phyloP scores from a whole-genome alignment of 2,329 filamentous ascomycete species.

The Thelonectria rubi region DNA sequence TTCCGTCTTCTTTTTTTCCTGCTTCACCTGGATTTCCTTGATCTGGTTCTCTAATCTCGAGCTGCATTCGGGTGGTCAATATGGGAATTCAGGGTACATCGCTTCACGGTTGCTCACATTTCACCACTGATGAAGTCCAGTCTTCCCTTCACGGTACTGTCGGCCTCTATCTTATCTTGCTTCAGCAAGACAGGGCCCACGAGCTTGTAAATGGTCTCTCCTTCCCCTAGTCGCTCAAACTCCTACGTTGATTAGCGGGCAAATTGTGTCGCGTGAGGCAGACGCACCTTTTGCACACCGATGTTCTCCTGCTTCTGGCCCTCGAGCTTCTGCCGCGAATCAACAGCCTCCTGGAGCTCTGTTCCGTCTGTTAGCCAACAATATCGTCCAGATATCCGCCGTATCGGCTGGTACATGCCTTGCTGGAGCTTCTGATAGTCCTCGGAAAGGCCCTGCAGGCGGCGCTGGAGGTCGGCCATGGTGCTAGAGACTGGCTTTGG shows the following conservation, averaged over 20 bases:
- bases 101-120: slow-evolving; percentile 69
- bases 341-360: slow-evolving; percentile 83
- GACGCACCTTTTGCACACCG: slow-evolving; percentile 78
- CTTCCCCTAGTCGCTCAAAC: slow-evolving; percentile 80
- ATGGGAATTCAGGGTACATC: neutral
- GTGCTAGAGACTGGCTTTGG: neutral
- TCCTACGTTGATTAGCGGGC: slow-evolving; percentile 63
- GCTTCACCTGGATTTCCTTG: slow-evolving; percentile 63
- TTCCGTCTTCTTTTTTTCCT: slow-evolving; percentile 67
- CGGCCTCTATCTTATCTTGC: slow-evolving; percentile 90
- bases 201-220: slow-evolving; percentile 94
- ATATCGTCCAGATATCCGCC: neutral
- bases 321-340: slow-evolving; percentile 89
- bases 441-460: slow-evolving; percentile 83
- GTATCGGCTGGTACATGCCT: slow-evolving; percentile 59
- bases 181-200: slow-evolving; percentile 92
- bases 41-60: slow-evolving; percentile 60
- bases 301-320: slow-evolving; percentile 94
- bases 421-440: slow-evolving; percentile 88
- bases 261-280: neutral
- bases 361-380: slow-evolving; percentile 21
- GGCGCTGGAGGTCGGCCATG: slow-evolving; percentile 79
- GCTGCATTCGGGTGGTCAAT: slow-evolving; percentile 39
- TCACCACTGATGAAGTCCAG: slow-evolving; percentile 94
- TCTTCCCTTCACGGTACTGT: slow-evolving; percentile 88